Conservation (phyloP, 192 early-diverging fungal genomes). For the Jimgerdemannia flammicorona region DNA sequence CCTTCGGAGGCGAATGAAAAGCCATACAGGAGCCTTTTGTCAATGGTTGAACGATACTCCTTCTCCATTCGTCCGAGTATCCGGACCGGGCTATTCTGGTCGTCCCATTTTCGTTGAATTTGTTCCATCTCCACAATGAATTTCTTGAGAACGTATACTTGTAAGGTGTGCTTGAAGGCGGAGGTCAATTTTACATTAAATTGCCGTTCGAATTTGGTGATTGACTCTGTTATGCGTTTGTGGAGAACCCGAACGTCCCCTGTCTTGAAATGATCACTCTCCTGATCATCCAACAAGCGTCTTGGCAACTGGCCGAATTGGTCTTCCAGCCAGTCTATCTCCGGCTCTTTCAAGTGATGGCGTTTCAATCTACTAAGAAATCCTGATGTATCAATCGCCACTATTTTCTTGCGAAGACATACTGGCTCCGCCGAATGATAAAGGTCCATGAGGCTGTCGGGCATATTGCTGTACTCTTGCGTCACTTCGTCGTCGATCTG, state of each 20-base stretch:
- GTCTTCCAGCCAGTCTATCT: not conserved
- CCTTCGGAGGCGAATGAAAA: slow-evolving; percentile 3
- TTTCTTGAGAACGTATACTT: slow-evolving; percentile 2
- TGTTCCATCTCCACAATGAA: slow-evolving; percentile 8
- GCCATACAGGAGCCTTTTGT: slow-evolving; percentile 8
- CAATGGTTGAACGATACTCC: slow-evolving; percentile 4
- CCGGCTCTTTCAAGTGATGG: not conserved
- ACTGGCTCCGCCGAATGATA: not conserved
- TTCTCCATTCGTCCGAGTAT: slow-evolving; percentile 15
- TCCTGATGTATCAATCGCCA: too few species aligned
- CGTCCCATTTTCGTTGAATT: slow-evolving; percentile 7
- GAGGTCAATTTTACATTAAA: not conserved
- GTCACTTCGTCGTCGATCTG: slow-evolving; percentile 9
- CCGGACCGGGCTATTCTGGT: slow-evolving; percentile 1
- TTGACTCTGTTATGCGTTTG: not conserved
- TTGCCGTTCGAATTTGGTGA: not conserved
- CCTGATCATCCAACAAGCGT: not conserved
- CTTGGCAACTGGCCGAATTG: not conserved
- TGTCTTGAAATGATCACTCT: not conserved
- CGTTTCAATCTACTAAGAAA: too few species aligned
- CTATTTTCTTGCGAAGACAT: not conserved
- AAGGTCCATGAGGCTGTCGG: not conserved
- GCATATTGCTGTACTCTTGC: not conserved
- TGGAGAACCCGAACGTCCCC: not conserved
- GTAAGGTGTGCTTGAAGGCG: not conserved